These are phyloP conservation scores for Saccharum hybrid DNA, from an alignment of 202 grass and related monocot species.

Conservation along the genomic window DNA sequence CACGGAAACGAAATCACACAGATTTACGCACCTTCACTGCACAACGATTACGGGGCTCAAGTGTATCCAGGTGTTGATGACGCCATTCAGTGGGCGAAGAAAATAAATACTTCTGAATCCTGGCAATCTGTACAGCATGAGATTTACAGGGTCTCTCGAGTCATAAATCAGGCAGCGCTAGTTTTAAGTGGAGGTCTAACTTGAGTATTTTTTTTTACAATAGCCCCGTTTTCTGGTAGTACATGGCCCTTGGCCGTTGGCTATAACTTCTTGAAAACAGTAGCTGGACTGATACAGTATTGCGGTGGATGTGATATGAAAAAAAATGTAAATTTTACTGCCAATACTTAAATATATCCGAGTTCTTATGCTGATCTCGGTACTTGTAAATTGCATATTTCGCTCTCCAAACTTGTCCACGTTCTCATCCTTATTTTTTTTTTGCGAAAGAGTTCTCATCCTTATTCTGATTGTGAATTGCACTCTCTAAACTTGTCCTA, in stretches of 20 bases:
- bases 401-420: neutral
- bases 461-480: too few species aligned
- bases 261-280: neutral
- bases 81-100: slow-evolving; percentile 69
- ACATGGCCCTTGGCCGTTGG: neutral
- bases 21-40: slow-evolving; percentile 75
- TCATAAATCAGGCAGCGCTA: slow-evolving; percentile 61
- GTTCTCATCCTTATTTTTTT: too few species aligned
- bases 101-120: slow-evolving; percentile 54
- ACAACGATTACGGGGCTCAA: slow-evolving; percentile 81
- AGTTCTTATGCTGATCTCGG: neutral
- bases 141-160: slow-evolving; percentile 70
- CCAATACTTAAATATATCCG: neutral
- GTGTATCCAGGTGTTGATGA: slow-evolving; percentile 75
- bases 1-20: slow-evolving; percentile 27
- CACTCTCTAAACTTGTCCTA: neutral
- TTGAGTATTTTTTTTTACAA: slow-evolving; percentile 42
- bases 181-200: slow-evolving; percentile 67
- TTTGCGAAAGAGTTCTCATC: too few species aligned
- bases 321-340: neutral
- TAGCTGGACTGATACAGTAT: neutral
- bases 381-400: neutral
- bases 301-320: neutral
- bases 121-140: slow-evolving; percentile 77
- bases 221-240: neutral